Base-by-base conservation (phyloP, 1,139 yeast species). In the Lodderomyces theae region DNA sequence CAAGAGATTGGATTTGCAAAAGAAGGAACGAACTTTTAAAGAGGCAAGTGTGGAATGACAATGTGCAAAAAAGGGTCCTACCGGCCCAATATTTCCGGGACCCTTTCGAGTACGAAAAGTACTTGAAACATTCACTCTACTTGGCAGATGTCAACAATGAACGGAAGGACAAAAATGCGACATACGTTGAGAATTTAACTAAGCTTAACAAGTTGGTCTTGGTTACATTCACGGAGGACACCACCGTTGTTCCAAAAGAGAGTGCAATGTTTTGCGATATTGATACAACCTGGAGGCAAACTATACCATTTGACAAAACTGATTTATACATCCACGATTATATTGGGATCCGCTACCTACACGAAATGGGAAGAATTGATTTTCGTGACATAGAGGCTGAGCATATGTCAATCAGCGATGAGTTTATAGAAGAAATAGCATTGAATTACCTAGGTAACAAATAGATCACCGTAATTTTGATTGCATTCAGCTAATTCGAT, bases 71-170 rank as follows among this genome's bases (percentile, higher is more conserved):
- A 10, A 62, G 74, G 7, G 61, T 83, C 2, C 64, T 86, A 1
- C 83, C 88, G 5, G 94, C 95, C 0, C 95, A 86, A 53, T 86
- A 84, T 56, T 86, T 80, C 58, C 66, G 95, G 45, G 80, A 77
- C 51, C 73, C 76, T 5, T 50, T 50, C 12, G 68, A 77, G 18
- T 66, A 69, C 41, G 77, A 69, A 0, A 56, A 61, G 26, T 82
- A 82, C 52, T 52, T 78, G 45, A 60, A 66, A 24, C 63, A 74
- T 45, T 79, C 85, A 2, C 58, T 60, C 30, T 81, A 79, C 48
- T 61, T 86, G 38, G 89, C 83, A 1, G 81, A 74, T 47, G 60
- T 82, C 35, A 86, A 86, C 55, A 86, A 85, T 51, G 95, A 86
- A 45, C 49, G 53, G 3, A 57, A 51, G 12, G 42, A 50, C 46